Conservation (phyloP, 805 yeast genomes). For the Saccharomyces jurei region DNA sequence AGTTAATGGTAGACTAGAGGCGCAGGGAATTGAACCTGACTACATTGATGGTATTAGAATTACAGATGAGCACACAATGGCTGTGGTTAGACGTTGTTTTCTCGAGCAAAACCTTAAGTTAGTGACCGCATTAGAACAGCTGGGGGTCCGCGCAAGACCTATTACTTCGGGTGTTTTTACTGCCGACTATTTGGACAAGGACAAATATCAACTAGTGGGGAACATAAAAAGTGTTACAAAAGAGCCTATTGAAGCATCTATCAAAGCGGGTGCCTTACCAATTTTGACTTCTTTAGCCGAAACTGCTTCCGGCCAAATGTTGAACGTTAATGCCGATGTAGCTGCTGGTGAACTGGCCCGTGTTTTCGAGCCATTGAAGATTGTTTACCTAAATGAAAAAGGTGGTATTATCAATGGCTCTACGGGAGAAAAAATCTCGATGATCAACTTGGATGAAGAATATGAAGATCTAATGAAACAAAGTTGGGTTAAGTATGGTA, state of each 20-base stretch:
- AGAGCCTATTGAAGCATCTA: constrained; percentile 85
- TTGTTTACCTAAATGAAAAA: constrained; percentile 92
- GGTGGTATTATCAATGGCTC: constrained; percentile 94
- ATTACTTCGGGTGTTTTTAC: constrained; percentile 95
- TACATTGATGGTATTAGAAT: constrained; percentile 95
- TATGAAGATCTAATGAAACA: constrained; percentile 84
- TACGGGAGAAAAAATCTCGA: constrained; percentile 82
- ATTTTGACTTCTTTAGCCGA: constrained; percentile 94
- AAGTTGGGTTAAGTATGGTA: constrained; percentile 98
- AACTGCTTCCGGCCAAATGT: constrained; percentile 91
- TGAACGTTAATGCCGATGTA: constrained; percentile 96
- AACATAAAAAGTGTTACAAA: constrained; percentile 79
- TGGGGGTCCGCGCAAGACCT: constrained; percentile 98
- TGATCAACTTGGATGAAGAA: constrained; percentile 92
- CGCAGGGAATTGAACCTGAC: constrained; percentile 91
- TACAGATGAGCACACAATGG: constrained; percentile 90
- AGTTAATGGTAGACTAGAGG: constrained; percentile 86
- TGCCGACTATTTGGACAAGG: constrained; percentile 85
- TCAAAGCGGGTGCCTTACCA: constrained; percentile 93
- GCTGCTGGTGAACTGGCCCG: constrained; percentile 98
- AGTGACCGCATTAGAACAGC: constrained; percentile 89
- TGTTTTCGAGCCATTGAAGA: constrained; percentile 92
- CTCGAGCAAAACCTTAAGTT: constrained; percentile 89
- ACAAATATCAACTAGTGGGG: constrained; percentile 89
- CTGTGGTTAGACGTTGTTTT: constrained; percentile 91